Conservation (phyloP, 83 land plant species). For the Thuja plicata region DNA sequence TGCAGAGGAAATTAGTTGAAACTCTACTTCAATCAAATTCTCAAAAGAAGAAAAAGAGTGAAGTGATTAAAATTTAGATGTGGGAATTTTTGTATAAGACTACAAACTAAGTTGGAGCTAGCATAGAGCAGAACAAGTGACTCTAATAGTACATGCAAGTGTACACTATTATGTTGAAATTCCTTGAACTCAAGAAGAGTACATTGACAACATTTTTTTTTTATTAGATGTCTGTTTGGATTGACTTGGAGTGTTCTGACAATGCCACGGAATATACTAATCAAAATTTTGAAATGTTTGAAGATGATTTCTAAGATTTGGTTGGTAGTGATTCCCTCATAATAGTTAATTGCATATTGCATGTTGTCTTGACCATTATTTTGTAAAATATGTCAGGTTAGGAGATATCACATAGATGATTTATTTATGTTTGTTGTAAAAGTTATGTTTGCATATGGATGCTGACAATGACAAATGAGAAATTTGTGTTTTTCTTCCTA, state of each 20-base stretch:
- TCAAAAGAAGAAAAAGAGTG: conserved; percentile 12
- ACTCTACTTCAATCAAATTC: conserved; percentile 35
- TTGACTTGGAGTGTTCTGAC: not conserved
- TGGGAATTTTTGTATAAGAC: not conserved
- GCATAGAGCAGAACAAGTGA: conserved; percentile 4
- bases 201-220: conserved; percentile 1
- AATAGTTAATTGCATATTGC: not conserved
- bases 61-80: conserved; percentile 4
- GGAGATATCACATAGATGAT: too few relatives aligned
- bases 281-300: not conserved
- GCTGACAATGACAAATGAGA: not conserved
- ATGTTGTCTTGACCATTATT: too few relatives aligned
- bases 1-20: conserved; percentile 49
- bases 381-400: too few relatives aligned
- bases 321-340: not conserved
- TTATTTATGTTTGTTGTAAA: not conserved
- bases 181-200: too few relatives aligned
- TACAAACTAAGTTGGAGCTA: not conserved
- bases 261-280: not conserved
- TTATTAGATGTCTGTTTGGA: conserved; percentile 4
- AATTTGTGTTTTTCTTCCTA: too few relatives aligned
- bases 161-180: not conserved
- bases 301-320: not conserved
- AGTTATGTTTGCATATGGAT: not conserved
- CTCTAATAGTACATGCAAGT: not conserved